These are phyloP conservation scores for Rhododendron simsii DNA, from an alignment of 148 eudicot genomes.

Conservation along the genomic window DNA sequence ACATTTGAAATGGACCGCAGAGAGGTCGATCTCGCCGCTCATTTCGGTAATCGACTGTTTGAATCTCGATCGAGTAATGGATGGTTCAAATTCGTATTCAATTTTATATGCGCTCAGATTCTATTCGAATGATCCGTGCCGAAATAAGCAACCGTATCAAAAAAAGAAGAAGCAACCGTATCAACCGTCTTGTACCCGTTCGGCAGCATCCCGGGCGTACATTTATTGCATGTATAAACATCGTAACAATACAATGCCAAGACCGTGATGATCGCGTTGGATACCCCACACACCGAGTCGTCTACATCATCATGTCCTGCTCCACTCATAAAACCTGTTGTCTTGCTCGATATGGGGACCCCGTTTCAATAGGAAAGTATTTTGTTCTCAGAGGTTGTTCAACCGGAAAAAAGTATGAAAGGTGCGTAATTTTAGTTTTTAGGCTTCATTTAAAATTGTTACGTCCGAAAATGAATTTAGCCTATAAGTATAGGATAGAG, in stretches of 20 bases:
- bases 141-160: too few species aligned
- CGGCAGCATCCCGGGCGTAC: too few species aligned
- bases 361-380: not conserved
- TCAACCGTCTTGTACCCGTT: too few species aligned
- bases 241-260: not conserved
- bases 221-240: not conserved
- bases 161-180: too few species aligned
- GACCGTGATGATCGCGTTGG: not conserved
- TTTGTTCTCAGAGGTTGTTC: not conserved
- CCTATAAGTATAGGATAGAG: not conserved
- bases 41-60: accelerated
- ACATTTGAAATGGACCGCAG: too few species aligned
- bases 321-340: not conserved
- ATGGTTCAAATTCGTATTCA: too few species aligned
- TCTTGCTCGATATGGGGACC: not conserved
- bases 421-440: not conserved
- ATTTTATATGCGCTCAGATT: too few species aligned
- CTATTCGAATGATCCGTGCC: accelerated
- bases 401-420: not conserved
- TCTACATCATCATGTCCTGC: not conserved
- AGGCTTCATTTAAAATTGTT: not conserved
- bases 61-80: accelerated
- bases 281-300: not conserved
- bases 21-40: too few species aligned
- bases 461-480: not conserved